Conservation (phyloP, 176 grass and related monocot genomes). For the Eremochloa ophiuroides region DNA sequence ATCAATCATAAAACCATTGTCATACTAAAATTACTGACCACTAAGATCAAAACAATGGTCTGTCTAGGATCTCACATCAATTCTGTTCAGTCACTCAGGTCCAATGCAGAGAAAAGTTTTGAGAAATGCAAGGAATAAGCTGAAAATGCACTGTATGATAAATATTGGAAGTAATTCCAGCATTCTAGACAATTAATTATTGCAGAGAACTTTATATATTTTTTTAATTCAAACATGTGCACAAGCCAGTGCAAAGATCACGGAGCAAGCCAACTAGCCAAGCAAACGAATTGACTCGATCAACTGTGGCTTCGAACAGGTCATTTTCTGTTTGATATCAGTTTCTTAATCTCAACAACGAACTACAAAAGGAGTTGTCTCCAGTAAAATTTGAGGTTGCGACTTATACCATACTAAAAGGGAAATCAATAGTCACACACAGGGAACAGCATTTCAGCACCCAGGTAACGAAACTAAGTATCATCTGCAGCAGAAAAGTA, state of each 20-base stretch:
- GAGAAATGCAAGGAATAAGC: background rate
- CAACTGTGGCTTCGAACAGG: background rate
- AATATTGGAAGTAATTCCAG: background rate
- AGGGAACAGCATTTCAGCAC: background rate
- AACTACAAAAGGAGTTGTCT: background rate
- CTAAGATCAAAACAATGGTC: background rate
- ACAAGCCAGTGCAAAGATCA: background rate
- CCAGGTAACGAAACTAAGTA: background rate
- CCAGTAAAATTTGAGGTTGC: background rate
- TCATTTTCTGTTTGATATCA: background rate
- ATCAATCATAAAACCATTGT: background rate
- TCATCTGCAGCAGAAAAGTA: background rate
- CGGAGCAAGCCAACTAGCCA: background rate
- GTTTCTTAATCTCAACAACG: background rate
- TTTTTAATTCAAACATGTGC: background rate
- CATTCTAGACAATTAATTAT: background rate
- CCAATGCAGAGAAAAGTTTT: background rate
- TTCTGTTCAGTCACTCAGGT: background rate
- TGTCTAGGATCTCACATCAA: background rate
- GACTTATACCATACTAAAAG: background rate
- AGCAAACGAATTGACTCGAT: background rate
- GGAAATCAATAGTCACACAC: background rate
- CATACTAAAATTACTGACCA: background rate
- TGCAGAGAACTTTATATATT: background rate
- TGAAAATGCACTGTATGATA: background rate